Conservation (phyloP, 2,329 filamentous ascomycete genomes). For the Geosmithia flava region DNA sequence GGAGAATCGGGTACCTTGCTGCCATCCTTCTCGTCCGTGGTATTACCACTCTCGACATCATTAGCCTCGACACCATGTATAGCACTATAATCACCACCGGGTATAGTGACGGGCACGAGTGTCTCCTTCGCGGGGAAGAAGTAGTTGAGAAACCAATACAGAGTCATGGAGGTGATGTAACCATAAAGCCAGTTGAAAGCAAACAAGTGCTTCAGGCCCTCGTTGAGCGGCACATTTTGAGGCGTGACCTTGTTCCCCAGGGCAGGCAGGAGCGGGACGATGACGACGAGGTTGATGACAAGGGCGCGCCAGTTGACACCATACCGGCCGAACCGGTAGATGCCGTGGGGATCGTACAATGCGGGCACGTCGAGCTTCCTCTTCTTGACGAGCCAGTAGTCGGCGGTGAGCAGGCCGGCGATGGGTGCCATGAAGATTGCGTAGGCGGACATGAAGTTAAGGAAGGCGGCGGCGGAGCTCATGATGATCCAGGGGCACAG, state of each 20-base stretch:
- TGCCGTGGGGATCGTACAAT: constrained; percentile 26
- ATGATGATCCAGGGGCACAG: constrained; percentile 3
- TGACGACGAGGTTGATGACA: constrained; percentile 10
- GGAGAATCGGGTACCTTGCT: neutral
- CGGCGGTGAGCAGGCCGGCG: constrained; percentile 24
- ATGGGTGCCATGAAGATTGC: constrained; percentile 25
- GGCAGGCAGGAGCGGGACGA: neutral
- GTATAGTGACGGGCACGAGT: neutral
- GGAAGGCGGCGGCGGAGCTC: constrained; percentile 11
- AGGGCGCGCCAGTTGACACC: constrained; percentile 21
- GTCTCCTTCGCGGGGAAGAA: neutral
- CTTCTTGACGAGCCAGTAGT: constrained; percentile 25
- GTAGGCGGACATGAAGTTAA: constrained; percentile 9
- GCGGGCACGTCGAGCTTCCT: constrained; percentile 24
- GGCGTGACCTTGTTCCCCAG: neutral
- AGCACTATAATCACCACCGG: neutral
- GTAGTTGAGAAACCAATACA: neutral
- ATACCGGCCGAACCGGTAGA: constrained; percentile 19
- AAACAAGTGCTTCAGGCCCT: neutral
- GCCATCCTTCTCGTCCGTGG: neutral
- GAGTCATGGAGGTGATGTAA: neutral
- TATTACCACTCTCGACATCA: neutral
- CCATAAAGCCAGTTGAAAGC: neutral
- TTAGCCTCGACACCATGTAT: neutral
- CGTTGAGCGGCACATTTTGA: neutral